A percentile compares a stretch with the other conserved stretches of the same genome.
Conservation (phyloP, 345 rosid species). For the Hevea brasiliensis region DNA sequence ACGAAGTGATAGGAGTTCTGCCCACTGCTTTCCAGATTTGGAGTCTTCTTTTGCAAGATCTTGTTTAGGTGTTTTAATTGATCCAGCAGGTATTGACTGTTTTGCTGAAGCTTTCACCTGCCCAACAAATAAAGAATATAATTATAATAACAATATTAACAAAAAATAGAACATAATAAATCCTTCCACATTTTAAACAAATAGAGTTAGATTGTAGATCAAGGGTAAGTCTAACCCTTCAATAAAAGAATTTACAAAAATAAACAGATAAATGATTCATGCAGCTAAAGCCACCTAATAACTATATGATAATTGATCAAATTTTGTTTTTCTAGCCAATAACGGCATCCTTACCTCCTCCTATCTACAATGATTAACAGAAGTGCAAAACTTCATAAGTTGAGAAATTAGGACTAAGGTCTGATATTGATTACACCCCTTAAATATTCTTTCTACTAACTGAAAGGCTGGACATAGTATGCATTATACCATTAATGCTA, state of each 20-base stretch:
- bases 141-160: neutral
- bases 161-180: neutral
- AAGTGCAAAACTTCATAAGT: too few relatives aligned
- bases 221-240: neutral
- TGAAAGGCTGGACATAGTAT: neutral
- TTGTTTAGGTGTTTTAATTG: slow-evolving; percentile 58
- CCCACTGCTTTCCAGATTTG: slow-evolving; percentile 62
- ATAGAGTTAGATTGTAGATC: neutral
- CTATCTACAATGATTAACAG: neutral
- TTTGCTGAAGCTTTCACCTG: slow-evolving; percentile 66
- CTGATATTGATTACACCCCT: neutral
- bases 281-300: neutral
- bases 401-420: neutral
- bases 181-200: neutral
- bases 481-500: neutral
- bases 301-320: neutral
- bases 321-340: neutral
- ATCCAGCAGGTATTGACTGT: slow-evolving; percentile 47
- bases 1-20: slow-evolving; percentile 44
- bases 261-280: neutral
- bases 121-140: slow-evolving; percentile 13
- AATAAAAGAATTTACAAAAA: too few relatives aligned
- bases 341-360: neutral
- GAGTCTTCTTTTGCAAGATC: slow-evolving; percentile 65
- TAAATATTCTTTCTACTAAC: neutral